Conservation (phyloP, 139 green algal genomes). For the Spirogloea muscicola region DNA sequence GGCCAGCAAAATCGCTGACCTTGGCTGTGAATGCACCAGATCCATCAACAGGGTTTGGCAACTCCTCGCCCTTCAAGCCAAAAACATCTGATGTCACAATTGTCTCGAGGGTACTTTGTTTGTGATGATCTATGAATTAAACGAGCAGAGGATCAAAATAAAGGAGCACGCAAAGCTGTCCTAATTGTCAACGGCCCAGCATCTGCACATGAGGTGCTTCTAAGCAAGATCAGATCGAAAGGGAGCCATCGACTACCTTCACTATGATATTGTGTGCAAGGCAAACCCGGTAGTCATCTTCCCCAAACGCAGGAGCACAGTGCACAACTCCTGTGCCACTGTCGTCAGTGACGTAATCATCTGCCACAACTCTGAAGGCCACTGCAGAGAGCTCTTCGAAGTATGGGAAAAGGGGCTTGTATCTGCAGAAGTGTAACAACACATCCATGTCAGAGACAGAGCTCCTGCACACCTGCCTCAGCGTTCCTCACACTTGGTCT, state of each 20-base stretch:
- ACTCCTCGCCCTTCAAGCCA: constrained; percentile 64
- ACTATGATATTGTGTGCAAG: constrained; percentile 67
- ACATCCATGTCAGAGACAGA: too few species aligned
- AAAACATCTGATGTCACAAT: too few species aligned
- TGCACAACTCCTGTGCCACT: constrained; percentile 90
- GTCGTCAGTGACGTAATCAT: constrained; percentile 93
- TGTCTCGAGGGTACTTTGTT: too few species aligned
- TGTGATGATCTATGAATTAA: too few species aligned
- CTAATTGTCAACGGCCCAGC: too few species aligned
- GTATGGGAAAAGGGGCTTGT: constrained; percentile 92
- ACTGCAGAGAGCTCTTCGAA: constrained; percentile 65
- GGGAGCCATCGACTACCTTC: constrained; percentile 35
- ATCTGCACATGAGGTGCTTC: too few species aligned
- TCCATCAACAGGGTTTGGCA: constrained; percentile 88
- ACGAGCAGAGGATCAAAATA: not conserved
- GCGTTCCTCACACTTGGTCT: too few species aligned
- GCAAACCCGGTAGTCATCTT: constrained; percentile 97
- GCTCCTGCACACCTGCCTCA: too few species aligned
- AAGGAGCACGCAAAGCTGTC: too few species aligned
- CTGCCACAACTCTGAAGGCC: constrained; percentile 73
- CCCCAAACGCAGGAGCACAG: constrained; percentile 91
- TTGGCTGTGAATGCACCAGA: constrained; percentile 77
- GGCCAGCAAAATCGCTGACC: constrained; percentile 68
- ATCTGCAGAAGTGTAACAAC: constrained; percentile 49
- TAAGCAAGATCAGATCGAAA: not conserved